Conservation (phyloP, 2,329 filamentous ascomycete genomes). For the Phaeophleospora eucalypticola region DNA sequence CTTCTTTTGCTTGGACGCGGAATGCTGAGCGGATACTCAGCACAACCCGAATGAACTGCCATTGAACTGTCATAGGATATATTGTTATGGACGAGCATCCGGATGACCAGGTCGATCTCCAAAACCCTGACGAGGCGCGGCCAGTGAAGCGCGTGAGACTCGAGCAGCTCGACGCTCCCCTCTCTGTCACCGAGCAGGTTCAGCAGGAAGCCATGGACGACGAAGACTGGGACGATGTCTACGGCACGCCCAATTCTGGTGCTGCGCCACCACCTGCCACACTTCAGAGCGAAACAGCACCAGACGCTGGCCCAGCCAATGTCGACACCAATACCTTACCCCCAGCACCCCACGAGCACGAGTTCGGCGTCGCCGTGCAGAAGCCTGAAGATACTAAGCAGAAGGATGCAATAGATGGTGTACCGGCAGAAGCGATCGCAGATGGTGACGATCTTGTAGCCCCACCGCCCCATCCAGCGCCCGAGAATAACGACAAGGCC, state of each 20-base stretch:
- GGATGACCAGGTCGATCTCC: conserved; percentile 1
- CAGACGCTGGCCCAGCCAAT: neutral
- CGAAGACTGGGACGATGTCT: conserved; percentile 33
- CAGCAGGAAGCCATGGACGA: conserved; percentile 30
- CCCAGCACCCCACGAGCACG: conserved; percentile 3
- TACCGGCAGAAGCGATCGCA: conserved; percentile 16
- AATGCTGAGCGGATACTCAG: too few relatives aligned
- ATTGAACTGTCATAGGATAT: too few relatives aligned
- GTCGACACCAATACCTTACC: neutral
- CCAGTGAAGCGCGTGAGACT: conserved; percentile 40
- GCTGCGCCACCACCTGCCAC: too few relatives aligned
- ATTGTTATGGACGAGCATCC: neutral
- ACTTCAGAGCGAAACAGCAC: neutral
- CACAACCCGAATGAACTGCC: too few relatives aligned
- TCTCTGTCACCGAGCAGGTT: conserved; percentile 30
- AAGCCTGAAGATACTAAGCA: neutral
- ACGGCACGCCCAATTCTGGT: conserved; percentile 7
- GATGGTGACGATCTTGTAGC: conserved; percentile 14
- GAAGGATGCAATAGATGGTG: conserved; percentile 5
- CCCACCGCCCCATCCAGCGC: conserved; percentile 5
- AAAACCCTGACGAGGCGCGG: conserved; percentile 24
- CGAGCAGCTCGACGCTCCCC: conserved; percentile 39
- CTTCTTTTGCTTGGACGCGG: too few relatives aligned
- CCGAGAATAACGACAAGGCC: conserved; percentile 9
- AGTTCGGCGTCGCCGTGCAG: conserved; percentile 1